Evolutionary conservation across 176 grass and related monocot species (phyloP), one percentile per base, ranked within the genome.

Genomic region (Olyra latifolia): DNA sequence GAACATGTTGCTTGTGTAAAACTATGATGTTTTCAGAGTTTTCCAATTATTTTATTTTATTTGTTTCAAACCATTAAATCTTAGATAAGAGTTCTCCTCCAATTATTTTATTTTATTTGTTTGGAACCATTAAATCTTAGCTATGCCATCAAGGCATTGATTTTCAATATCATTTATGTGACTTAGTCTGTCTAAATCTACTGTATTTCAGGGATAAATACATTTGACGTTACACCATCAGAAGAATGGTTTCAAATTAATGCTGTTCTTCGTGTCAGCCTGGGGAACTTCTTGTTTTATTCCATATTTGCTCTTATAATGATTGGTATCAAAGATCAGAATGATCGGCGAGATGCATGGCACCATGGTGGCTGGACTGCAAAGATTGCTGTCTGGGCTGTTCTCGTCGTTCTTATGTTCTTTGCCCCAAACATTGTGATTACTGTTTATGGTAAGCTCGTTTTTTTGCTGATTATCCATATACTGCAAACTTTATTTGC

Each of bases 211-310:
- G 86, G 86, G 86, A 88, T 83, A 88, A 83, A 88, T 79, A 55
- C 80, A 40, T 88, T 88, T 83, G 74, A 88, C 49, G 48, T 66
- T 12, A 66, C 74, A 22, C 86, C 80, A 15, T 67, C 86, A 49
- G 86, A 88, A 77, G 94, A 93, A 91, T 98, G 95, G 95, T 98
- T 98, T 81, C 92, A 98, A 75, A 98, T 89, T 67, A 91, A 85
- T 83, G 95, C 90, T 32, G 92, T 98, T 62, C 88, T 98, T 80
- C 87, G 95, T 87, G 89, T 94, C 75, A 98, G 92, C 83, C 58
- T 98, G 52, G 95, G 92, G 13, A 98, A 92, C 82, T 98, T 98
- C 81, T 87, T 98, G 88, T 98, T 98, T 77, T 98, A 94, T 53
- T 73, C 69, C 55, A 91, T 77, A 88, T 92, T 94, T 87, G 83